Conservation (phyloP, 2,329 filamentous ascomycete species). For the Huntiella decipiens region DNA sequence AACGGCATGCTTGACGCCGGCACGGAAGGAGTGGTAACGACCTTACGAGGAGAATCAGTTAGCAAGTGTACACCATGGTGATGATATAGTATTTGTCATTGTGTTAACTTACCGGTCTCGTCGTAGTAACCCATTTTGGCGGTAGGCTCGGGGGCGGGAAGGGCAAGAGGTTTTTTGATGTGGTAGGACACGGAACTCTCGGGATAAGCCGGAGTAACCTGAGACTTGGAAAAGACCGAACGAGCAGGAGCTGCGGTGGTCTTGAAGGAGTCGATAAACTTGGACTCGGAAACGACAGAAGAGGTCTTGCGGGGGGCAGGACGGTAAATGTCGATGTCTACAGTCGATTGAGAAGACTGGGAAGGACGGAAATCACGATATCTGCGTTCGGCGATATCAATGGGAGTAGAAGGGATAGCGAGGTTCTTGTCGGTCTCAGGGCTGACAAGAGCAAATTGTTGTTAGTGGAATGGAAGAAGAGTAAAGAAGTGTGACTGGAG, state of each 20-base stretch:
- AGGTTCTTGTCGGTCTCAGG: constrained; percentile 37
- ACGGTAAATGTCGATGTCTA: constrained; percentile 17
- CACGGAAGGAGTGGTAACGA: constrained; percentile 40
- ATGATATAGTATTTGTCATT: background rate
- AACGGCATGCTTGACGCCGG: constrained; percentile 36
- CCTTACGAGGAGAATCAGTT: constrained; percentile 20
- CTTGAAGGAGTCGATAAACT: constrained; percentile 14
- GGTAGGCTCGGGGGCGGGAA: constrained; percentile 15
- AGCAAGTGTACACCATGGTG: background rate
- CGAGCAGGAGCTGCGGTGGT: constrained; percentile 17
- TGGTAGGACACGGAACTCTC: constrained; percentile 9
- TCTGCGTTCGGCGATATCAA: constrained; percentile 47
- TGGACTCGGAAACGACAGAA: constrained; percentile 14
- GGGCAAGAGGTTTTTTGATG: constrained; percentile 7
- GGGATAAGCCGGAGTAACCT: constrained; percentile 10
- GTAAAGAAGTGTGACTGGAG: constrained; percentile 1
- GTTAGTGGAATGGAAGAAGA: constrained; percentile 22
- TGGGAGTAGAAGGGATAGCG: constrained; percentile 27
- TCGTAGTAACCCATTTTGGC: constrained; percentile 47
- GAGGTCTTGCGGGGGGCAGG: constrained; percentile 7
- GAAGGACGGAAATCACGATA: constrained; percentile 32
- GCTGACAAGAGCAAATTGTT: constrained; percentile 12
- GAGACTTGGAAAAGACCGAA: constrained; percentile 7
- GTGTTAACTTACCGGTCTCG: constrained; percentile 32
- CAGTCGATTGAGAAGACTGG: constrained; percentile 26